Percentiles rank a stretch among this genome's conserved stretches.
Evolutionary conservation across 2,329 filamentous ascomycete genomes (phyloP).

Genomic region (Parastagonospora nodorum): DNA sequence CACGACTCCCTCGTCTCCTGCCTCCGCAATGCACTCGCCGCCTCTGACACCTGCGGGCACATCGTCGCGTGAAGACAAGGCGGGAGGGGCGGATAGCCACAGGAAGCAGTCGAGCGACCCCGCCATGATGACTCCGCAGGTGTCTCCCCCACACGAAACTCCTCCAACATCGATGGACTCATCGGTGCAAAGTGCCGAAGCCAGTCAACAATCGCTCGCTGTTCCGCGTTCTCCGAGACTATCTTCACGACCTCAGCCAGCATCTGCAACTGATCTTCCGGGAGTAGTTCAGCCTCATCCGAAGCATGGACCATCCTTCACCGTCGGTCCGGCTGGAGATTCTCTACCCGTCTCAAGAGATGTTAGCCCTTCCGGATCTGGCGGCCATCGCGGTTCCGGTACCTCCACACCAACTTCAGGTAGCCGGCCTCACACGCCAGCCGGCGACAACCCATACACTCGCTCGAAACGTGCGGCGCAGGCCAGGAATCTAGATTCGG

Average conservation of each 20-base stretch:
- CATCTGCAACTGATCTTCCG: slow-evolving; percentile 51
- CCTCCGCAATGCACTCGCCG: slow-evolving; percentile 79
- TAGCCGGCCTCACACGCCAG: slow-evolving; percentile 76
- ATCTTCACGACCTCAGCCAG: slow-evolving; percentile 46
- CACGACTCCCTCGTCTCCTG: slow-evolving; percentile 68
- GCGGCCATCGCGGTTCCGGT: slow-evolving; percentile 54
- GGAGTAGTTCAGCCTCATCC: slow-evolving; percentile 52
- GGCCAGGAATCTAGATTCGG: slow-evolving; percentile 65
- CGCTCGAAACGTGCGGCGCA: slow-evolving; percentile 77
- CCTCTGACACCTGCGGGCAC: slow-evolving; percentile 87
- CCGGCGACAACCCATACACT: slow-evolving; percentile 87
- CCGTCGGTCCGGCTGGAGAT: slow-evolving; percentile 61
- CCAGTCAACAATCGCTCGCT: slow-evolving; percentile 26
- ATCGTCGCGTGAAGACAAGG: slow-evolving; percentile 59
- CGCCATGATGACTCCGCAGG: slow-evolving; percentile 61
- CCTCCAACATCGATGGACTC: slow-evolving; percentile 52
- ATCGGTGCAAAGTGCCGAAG: slow-evolving; percentile 26
- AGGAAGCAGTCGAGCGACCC: slow-evolving; percentile 48
- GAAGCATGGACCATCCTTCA: slow-evolving; percentile 59
- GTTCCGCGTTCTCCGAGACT: slow-evolving; percentile 35
- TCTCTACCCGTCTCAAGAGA: slow-evolving; percentile 61
- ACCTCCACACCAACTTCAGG: slow-evolving; percentile 63
- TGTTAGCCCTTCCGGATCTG: slow-evolving; percentile 66
- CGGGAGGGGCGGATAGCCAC: slow-evolving; percentile 38
- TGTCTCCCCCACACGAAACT: slow-evolving; percentile 61